A percentile compares a stretch with the other conserved stretches of the same genome.
Conservation (phyloP, 2,329 filamentous ascomycete species). For the Hymenoscyphus occultus region DNA sequence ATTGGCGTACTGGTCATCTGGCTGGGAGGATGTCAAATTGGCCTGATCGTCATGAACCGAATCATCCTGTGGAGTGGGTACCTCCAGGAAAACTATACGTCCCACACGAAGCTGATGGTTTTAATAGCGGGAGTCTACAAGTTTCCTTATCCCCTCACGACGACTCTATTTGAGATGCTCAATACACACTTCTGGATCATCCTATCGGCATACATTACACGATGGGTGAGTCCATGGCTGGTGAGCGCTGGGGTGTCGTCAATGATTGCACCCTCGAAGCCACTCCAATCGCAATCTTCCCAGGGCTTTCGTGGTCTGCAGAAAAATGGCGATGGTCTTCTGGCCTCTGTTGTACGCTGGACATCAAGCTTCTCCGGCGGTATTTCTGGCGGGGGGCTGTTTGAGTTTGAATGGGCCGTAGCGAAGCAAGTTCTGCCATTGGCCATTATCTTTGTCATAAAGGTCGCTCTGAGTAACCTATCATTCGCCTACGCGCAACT, state of each 20-base stretch:
- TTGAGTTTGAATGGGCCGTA: conserved; percentile 49
- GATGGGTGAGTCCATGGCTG: conserved; percentile 43
- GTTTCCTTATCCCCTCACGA: conserved; percentile 51
- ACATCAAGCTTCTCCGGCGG: conserved; percentile 41
- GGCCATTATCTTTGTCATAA: conserved; percentile 48
- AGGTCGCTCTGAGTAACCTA: conserved; percentile 51
- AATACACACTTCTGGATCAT: conserved; percentile 49
- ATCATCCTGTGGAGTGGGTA: conserved; percentile 47
- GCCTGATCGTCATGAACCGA: conserved; percentile 48
- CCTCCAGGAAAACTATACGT: conserved; percentile 32
- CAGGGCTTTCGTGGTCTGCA: conserved; percentile 32
- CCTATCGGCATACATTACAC: conserved; percentile 46
- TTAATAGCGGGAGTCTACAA: conserved; percentile 45
- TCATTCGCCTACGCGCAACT: conserved; percentile 52
- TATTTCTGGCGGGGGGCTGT: conserved; percentile 51
- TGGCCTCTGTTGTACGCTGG: conserved; percentile 28
- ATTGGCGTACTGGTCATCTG: conserved; percentile 47
- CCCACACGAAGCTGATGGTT: conserved; percentile 32
- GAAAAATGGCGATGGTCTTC: conserved; percentile 32
- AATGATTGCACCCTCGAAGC: conserved; percentile 44
- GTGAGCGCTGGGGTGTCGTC: conserved; percentile 38
- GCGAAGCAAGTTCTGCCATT: conserved; percentile 47
- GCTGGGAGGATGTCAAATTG: conserved; percentile 46
- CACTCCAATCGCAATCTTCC: conserved; percentile 36
- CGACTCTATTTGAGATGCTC: conserved; percentile 49